Evolutionary conservation across 805 yeast species (phyloP).

Genomic region (Pichia nakasei): DNA sequence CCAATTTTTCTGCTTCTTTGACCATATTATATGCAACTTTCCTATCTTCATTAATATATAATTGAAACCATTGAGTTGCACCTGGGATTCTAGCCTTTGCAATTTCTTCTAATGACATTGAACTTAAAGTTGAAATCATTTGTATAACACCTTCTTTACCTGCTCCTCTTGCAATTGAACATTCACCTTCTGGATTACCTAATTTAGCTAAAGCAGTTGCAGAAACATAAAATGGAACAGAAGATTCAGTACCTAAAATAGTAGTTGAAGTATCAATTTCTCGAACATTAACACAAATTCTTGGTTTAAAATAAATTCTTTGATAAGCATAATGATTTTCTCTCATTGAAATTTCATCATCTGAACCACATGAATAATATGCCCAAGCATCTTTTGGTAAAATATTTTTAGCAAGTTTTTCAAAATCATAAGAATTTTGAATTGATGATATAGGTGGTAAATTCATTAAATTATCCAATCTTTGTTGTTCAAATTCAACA

Average conservation of each 20-base stretch:
- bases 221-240: slow-evolving; percentile 78
- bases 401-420: slow-evolving; percentile 71
- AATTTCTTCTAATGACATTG: slow-evolving; percentile 82
- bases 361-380: slow-evolving; percentile 85
- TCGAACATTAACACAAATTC: slow-evolving; percentile 72
- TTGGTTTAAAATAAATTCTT: slow-evolving; percentile 80
- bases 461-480: slow-evolving; percentile 34
- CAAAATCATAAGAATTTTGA: slow-evolving; percentile 79
- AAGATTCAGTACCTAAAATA: slow-evolving; percentile 61
- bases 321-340: slow-evolving; percentile 90
- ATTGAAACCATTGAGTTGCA: slow-evolving; percentile 83
- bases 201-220: slow-evolving; percentile 91
- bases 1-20: slow-evolving; percentile 62
- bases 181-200: slow-evolving; percentile 92
- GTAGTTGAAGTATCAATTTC: slow-evolving; percentile 60
- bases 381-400: slow-evolving; percentile 83
- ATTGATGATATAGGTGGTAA: slow-evolving; percentile 66
- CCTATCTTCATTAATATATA: slow-evolving; percentile 75
- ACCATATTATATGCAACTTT: slow-evolving; percentile 52
- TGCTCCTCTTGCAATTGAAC: slow-evolving; percentile 76
- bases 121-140: slow-evolving; percentile 89
- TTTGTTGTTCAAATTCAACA: slow-evolving; percentile 29
- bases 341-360: slow-evolving; percentile 83
- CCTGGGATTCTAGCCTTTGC: slow-evolving; percentile 54
- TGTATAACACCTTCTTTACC: slow-evolving; percentile 64